phyloP scores from a whole-genome alignment of 352 stramenopile genomes.

The Hyaloperonospora arabidopsidis region DNA sequence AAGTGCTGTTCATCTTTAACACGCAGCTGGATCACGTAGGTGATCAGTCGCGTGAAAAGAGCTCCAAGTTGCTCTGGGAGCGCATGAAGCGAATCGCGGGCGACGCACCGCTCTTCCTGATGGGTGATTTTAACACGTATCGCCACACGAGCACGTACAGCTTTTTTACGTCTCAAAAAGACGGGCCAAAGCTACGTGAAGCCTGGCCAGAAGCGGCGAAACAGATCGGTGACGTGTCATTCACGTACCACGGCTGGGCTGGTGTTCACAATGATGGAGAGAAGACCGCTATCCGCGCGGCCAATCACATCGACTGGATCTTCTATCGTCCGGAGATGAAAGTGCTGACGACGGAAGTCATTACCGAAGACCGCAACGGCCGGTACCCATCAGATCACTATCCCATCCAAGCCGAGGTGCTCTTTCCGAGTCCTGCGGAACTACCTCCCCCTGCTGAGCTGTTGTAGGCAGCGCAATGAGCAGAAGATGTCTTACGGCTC shows the following conservation, averaged over 20 bases:
- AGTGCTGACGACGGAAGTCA: slow-evolving; percentile 70
- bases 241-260: slow-evolving; percentile 83
- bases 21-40: slow-evolving; percentile 72
- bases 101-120: slow-evolving; percentile 57
- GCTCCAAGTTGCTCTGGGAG: slow-evolving; percentile 52
- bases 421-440: slow-evolving; percentile 59
- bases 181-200: slow-evolving; percentile 57
- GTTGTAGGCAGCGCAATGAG: too few relatives aligned
- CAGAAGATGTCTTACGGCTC: too few relatives aligned
- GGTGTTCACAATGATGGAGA: slow-evolving; percentile 79
- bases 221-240: slow-evolving; percentile 70
- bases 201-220: slow-evolving; percentile 60
- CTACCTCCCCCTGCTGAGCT: slow-evolving; percentile 32
- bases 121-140: slow-evolving; percentile 85
- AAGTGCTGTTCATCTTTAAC: slow-evolving; percentile 74
- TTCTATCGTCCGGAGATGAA: slow-evolving; percentile 75
- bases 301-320: slow-evolving; percentile 87
- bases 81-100: slow-evolving; percentile 56
- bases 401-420: slow-evolving; percentile 71
- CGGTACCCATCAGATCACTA: slow-evolving; percentile 84
- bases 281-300: slow-evolving; percentile 47
- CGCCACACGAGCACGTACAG: slow-evolving; percentile 71
- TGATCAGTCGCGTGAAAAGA: slow-evolving; percentile 37
- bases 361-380: slow-evolving; percentile 73
- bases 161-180: slow-evolving; percentile 63